Percentiles rank a stretch among this genome's conserved stretches.
These are phyloP conservation scores for Solanum piurae DNA, from an alignment of 257 asterid species.

Conservation along the genomic window DNA sequence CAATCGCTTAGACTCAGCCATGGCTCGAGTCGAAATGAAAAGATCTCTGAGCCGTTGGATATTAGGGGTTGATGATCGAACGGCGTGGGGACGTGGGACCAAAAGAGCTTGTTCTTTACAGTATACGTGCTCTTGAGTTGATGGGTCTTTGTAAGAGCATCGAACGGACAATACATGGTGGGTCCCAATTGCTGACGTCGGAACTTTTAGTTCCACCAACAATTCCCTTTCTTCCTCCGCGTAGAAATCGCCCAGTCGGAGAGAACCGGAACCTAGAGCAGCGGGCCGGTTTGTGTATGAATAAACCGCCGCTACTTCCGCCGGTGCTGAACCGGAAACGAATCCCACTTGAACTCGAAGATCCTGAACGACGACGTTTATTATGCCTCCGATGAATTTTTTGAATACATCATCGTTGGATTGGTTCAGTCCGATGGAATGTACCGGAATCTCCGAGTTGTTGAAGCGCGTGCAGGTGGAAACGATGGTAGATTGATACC, in stretches of 20 bases:
- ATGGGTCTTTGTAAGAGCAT: slow-evolving; percentile 79
- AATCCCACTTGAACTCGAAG: slow-evolving; percentile 48
- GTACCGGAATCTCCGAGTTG: slow-evolving; percentile 46
- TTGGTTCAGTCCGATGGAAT: slow-evolving; percentile 32
- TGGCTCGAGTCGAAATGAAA: slow-evolving; percentile 74
- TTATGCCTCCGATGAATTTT: slow-evolving; percentile 29
- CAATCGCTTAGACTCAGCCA: slow-evolving; percentile 64
- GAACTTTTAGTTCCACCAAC: slow-evolving; percentile 73
- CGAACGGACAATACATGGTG: slow-evolving; percentile 75
- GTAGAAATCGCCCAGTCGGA: slow-evolving; percentile 62
- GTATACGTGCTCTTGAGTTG: slow-evolving; percentile 53
- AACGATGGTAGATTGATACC: slow-evolving; percentile 17
- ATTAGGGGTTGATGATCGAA: slow-evolving; percentile 44
- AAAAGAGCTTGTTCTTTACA: slow-evolving; percentile 48
- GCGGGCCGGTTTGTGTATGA: slow-evolving; percentile 37
- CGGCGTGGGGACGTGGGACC: slow-evolving; percentile 76
- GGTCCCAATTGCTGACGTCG: slow-evolving; percentile 55
- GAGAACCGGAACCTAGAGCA: slow-evolving; percentile 44
- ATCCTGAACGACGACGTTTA: slow-evolving; percentile 51
- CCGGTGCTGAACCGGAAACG: slow-evolving; percentile 46
- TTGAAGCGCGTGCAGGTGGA: slow-evolving; percentile 56
- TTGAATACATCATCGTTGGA: slow-evolving; percentile 24
- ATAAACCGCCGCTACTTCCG: slow-evolving; percentile 60
- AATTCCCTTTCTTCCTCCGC: slow-evolving; percentile 75
- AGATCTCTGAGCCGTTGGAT: slow-evolving; percentile 56